Evolutionary conservation across 805 yeast genomes (phyloP).

Genomic region (Danielia oregonensis): DNA sequence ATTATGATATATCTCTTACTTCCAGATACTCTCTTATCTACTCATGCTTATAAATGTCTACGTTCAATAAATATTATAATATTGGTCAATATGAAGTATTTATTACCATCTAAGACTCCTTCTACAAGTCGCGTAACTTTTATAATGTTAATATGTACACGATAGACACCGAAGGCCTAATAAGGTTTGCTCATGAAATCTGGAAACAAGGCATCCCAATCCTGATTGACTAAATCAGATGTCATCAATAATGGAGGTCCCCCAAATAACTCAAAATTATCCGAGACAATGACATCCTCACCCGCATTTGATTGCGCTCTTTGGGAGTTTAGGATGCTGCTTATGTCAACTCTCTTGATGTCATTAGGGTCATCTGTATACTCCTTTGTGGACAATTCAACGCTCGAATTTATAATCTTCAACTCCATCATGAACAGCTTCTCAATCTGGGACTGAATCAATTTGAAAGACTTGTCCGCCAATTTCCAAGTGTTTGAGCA

Average conservation of each 20-base stretch:
- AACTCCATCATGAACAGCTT: background rate
- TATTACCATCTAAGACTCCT: too few relatives aligned
- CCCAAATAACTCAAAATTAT: conserved; percentile 3
- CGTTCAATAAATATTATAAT: too few relatives aligned
- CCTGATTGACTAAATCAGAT: conserved; percentile 3
- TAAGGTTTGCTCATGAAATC: too few relatives aligned
- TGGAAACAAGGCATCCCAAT: conserved; percentile 1
- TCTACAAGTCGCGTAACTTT: too few relatives aligned
- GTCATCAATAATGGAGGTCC: conserved; percentile 4
- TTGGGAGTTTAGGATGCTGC: background rate
- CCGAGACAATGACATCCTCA: background rate
- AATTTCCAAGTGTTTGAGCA: conserved; percentile 1
- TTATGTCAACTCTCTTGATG: background rate
- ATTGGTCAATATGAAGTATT: too few relatives aligned
- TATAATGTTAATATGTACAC: too few relatives aligned
- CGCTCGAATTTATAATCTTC: background rate
- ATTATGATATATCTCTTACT: background rate
- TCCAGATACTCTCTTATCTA: too few relatives aligned
- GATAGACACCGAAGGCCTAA: too few relatives aligned
- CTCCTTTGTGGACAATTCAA: background rate
- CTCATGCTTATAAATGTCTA: too few relatives aligned
- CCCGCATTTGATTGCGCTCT: background rate
- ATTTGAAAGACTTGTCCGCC: conserved; percentile 2
- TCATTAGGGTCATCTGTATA: background rate
- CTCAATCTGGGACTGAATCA: conserved; percentile 1